Conservation (phyloP, 495 filamentous ascomycete genomes). For the Melanomma pulvis-pyrius region DNA sequence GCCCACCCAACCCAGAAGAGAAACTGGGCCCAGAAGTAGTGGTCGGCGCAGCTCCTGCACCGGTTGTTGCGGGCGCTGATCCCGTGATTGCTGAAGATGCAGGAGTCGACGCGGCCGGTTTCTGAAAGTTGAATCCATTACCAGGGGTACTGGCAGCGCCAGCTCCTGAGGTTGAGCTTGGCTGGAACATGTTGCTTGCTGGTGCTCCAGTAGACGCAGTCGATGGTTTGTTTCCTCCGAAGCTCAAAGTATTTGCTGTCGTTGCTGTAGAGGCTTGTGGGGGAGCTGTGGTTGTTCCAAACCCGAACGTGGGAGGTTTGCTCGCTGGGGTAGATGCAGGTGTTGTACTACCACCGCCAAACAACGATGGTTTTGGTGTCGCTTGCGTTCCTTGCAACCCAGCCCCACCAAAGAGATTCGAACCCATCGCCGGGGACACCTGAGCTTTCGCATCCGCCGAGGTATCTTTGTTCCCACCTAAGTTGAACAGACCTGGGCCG, state of each 20-base stretch:
- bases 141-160: background rate
- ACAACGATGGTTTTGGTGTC: constrained; percentile 28
- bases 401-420: constrained; percentile 18
- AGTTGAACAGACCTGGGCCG: background rate
- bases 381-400: constrained; percentile 28
- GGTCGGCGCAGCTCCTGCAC: background rate
- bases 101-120: constrained; percentile 42
- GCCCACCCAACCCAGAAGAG: background rate
- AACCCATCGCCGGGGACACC: no score
- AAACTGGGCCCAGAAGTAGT: background rate
- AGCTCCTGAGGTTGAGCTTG: constrained; percentile 45
- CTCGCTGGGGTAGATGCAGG: constrained; percentile 27
- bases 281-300: constrained; percentile 7
- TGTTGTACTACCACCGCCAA: constrained; percentile 29
- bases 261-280: constrained; percentile 6
- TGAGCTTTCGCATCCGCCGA: constrained; percentile 11
- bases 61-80: constrained; percentile 12
- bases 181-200: constrained; percentile 46
- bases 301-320: constrained; percentile 8
- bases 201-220: constrained; percentile 25
- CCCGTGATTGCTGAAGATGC: constrained; percentile 50
- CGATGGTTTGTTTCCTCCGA: constrained; percentile 2
- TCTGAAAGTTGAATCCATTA: constrained; percentile 32
- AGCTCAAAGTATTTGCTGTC: background rate
- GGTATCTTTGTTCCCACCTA: constrained; percentile 11